phyloP scores from a whole-genome alignment of 768 basidiomycete species.

The Naganishia randhawae region DNA sequence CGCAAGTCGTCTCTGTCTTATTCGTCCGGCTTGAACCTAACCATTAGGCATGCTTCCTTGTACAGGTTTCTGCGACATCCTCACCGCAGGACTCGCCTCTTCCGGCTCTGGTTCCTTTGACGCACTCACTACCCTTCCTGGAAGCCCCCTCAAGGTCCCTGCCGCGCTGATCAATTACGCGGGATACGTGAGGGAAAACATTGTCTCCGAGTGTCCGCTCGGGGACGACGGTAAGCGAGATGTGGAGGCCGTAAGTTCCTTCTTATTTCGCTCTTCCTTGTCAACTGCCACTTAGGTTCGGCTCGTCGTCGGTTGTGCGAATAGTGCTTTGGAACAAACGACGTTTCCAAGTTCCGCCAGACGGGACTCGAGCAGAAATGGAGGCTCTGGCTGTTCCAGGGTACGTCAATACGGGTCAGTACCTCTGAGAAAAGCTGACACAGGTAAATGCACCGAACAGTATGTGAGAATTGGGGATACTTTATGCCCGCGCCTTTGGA shows the following conservation, averaged over 20 bases:
- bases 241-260: conserved; percentile 57
- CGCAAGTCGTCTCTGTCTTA: background rate
- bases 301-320: background rate
- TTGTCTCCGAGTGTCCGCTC: conserved; percentile 61
- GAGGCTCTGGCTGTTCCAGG: conserved; percentile 82
- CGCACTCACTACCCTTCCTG: background rate
- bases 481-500: conserved; percentile 65
- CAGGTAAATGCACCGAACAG: conserved; percentile 8
- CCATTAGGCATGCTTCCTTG: background rate
- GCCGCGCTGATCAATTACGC: conserved; percentile 67
- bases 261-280: background rate
- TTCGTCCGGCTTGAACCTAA: background rate
- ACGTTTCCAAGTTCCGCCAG: conserved; percentile 64
- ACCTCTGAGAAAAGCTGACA: background rate
- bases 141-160: conserved; percentile 24
- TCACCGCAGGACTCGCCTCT: conserved; percentile 34
- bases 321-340: conserved; percentile 81
- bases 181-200: conserved; percentile 63
- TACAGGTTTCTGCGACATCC: conserved; percentile 40
- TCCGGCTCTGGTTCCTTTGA: background rate
- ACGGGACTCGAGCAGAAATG: conserved; percentile 68
- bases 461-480: conserved; percentile 94
- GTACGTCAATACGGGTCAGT: background rate
- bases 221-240: conserved; percentile 44
- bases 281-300: background rate